These are phyloP conservation scores for Penicillium odoratum DNA, from an alignment of 495 filamentous ascomycete species.

Conservation along the genomic window DNA sequence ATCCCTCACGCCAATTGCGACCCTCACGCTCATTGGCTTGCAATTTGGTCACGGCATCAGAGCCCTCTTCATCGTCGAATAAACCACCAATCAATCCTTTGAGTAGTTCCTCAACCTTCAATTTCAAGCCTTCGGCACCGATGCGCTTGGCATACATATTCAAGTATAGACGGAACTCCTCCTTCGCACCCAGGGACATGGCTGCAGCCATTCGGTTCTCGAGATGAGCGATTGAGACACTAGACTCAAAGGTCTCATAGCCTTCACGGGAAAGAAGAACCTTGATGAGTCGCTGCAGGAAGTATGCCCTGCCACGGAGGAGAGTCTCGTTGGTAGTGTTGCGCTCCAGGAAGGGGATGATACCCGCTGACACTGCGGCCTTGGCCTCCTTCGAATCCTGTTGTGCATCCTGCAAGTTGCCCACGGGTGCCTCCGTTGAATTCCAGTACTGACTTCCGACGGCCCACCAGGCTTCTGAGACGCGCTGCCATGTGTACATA, in stretches of 20 bases:
- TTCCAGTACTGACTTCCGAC: constrained; percentile 99
- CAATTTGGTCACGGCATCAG: constrained; percentile 38
- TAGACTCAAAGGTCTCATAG: constrained; percentile 87
- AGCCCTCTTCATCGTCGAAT: constrained; percentile 51
- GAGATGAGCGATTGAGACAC: constrained; percentile 88
- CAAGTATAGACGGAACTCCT: constrained; percentile 88
- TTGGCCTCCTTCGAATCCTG: constrained; percentile 51
- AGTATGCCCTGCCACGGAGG: constrained; percentile 86
- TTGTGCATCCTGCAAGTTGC: constrained; percentile 65
- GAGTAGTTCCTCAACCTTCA: constrained; percentile 90
- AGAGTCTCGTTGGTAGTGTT: constrained; percentile 91
- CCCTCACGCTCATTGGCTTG: constrained; percentile 62
- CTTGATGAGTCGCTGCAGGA: constrained; percentile 87
- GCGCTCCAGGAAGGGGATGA: constrained; percentile 89
- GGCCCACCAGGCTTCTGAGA: constrained; percentile 97
- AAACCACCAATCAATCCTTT: constrained; percentile 75
- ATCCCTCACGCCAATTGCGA: constrained; percentile 51
- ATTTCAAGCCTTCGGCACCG: constrained; percentile 80
- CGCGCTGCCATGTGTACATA: constrained; percentile 90
- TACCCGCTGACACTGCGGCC: constrained; percentile 76
- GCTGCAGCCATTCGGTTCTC: constrained; percentile 94
- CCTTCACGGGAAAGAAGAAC: constrained; percentile 79
- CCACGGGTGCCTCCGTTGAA: constrained; percentile 80
- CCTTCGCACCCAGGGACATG: constrained; percentile 75
- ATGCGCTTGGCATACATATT: constrained; percentile 96